Conservation (phyloP, 768 basidiomycete genomes). For the Solioccasus polychromus region DNA sequence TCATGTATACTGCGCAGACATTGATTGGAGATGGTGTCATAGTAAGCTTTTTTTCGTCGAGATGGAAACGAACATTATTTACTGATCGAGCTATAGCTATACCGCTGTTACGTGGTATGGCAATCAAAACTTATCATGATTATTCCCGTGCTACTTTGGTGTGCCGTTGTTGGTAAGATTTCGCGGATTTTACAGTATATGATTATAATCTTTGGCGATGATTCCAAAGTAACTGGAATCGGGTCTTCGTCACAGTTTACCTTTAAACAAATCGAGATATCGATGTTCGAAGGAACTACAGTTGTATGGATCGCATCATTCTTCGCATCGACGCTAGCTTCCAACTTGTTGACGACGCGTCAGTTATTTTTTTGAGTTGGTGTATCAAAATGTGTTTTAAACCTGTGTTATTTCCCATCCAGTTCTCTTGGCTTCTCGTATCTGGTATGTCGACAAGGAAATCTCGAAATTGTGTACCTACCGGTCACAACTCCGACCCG, state of each 20-base stretch:
- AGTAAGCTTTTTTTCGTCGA: slow-evolving; percentile 12
- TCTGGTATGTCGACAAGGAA: slow-evolving; percentile 28
- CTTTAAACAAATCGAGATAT: slow-evolving; percentile 16
- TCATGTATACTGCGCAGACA: slow-evolving; percentile 24
- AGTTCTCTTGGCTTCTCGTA: slow-evolving; percentile 31
- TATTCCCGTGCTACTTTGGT: slow-evolving; percentile 15
- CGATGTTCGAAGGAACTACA: slow-evolving; percentile 27
- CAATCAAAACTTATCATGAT: slow-evolving; percentile 25
- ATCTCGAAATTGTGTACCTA: slow-evolving; percentile 15
- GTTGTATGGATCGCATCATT: slow-evolving; percentile 35
- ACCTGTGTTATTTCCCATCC: no score
- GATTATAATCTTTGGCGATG: not conserved
- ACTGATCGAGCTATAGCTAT: slow-evolving; percentile 19
- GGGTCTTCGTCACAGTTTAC: slow-evolving; percentile 9
- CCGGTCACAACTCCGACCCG: slow-evolving; percentile 9
- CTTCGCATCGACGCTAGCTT: slow-evolving; percentile 29
- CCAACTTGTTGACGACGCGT: slow-evolving; percentile 35
- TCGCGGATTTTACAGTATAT: not conserved
- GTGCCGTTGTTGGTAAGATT: slow-evolving; percentile 20
- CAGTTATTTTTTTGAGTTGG: not conserved
- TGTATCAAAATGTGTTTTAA: no score
- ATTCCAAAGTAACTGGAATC: slow-evolving; percentile 17
- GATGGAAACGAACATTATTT: not conserved
- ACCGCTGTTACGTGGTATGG: slow-evolving; percentile 33
- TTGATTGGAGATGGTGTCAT: slow-evolving; percentile 30